Conservation (phyloP, 2,329 filamentous ascomycete species). For the Aspergillus uvarum region DNA sequence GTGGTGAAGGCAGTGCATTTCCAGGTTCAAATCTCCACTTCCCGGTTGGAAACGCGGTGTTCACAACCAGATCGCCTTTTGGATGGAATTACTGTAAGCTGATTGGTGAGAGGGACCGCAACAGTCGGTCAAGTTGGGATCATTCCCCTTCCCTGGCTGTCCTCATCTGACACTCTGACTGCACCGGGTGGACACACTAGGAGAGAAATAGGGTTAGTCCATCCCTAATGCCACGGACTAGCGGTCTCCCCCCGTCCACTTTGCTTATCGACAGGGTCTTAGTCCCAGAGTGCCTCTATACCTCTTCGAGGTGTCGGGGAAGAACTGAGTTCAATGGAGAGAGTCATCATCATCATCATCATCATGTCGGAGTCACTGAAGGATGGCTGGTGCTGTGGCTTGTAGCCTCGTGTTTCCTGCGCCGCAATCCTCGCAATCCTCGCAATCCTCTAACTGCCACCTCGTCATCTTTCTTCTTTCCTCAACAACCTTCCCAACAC, state of each 20-base stretch:
- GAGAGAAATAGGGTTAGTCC: not conserved
- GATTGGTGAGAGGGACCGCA: conserved; percentile 11
- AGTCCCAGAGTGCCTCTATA: too few relatives aligned
- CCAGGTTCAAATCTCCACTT: not conserved
- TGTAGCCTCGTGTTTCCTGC: conserved; percentile 20
- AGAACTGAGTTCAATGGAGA: not conserved
- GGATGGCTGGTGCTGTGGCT: conserved; percentile 16
- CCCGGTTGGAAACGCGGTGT: not conserved
- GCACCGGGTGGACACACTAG: not conserved
- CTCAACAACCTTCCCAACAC: not conserved
- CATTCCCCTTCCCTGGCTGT: not conserved
- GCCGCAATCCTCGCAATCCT: conserved; percentile 1
- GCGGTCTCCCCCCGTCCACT: not conserved
- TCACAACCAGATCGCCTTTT: conserved; percentile 7
- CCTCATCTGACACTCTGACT: not conserved
- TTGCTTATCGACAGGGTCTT: too few relatives aligned
- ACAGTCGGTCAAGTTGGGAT: conserved; percentile 13
- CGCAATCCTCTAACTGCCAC: conserved; percentile 8
- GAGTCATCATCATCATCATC: conserved; percentile 8
- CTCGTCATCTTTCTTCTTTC: not conserved
- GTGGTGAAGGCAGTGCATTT: not conserved
- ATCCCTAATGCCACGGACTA: not conserved
- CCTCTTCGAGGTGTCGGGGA: conserved; percentile 14
- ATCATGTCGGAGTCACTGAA: not conserved
- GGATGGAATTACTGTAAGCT: conserved; percentile 1